Evolutionary conservation across 2,329 filamentous ascomycete genomes (phyloP), one percentile per base, ranked within the genome.

Genomic region (Neopestalotiopsis rosae): DNA sequence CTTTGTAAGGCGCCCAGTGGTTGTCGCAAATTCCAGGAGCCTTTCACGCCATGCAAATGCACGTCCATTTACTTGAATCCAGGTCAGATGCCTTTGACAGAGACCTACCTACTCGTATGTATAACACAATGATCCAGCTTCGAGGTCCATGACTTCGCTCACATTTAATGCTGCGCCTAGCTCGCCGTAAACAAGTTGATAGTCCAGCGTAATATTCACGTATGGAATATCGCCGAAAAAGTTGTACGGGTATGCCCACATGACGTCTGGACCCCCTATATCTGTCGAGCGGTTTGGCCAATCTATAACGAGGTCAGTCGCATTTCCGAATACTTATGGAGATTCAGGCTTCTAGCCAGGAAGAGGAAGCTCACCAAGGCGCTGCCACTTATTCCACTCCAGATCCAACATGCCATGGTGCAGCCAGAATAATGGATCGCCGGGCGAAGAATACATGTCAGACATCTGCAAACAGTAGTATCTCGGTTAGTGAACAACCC

Each of bases 401-500:
- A 71, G 70, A 68, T 76, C 76, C 52, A 78, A 65, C 34, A 70
- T 71, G 30, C 68, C 67, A 70, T 75, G 76, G 69, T 79, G 79
- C 68, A 80, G 12, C 74, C 75, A 80, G 67, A 81, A 81, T 14
- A 81, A 20, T 0, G 79, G 75, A 63, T 77, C 76, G 1, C 71
- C 73, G 0, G 74, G 74, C 10, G 75, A 77, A 6, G 62, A 65
- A 14, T 56, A 65, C 32, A 56, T 34, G 20, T 65, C 30, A 13
- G 62, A 49, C 62, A 65, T 56, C 45, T 65, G 45, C 20, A 73
- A 52, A n/a, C 45, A 20, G 45, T 74, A 69, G 34, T 38, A 38
- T 38, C 34, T 24, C 14, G 76, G 24, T 28, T 28, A 76, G 49
- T 74, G 6, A 2, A 72, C 12, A 68, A 69, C n/a, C 56, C 14